Evolutionary conservation across 2,329 filamentous ascomycete genomes (phyloP).

Genomic region (Mariannaea elegans): DNA sequence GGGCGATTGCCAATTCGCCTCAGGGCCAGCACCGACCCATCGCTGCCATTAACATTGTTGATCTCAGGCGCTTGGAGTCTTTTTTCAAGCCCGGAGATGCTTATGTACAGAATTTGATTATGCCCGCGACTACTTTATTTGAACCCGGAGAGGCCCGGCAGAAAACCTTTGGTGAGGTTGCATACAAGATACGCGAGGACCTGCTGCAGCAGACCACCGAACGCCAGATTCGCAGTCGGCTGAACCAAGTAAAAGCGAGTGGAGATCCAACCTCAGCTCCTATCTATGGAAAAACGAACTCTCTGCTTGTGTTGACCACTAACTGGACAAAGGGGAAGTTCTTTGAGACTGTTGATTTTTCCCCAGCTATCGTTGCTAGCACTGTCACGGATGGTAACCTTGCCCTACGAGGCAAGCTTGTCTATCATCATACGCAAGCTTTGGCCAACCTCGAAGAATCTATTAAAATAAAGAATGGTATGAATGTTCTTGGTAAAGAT

Average conservation of each 20-base stretch:
- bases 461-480: slow-evolving; percentile 23
- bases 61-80: slow-evolving; percentile 38
- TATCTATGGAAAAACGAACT: slow-evolving; percentile 44
- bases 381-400: too few species aligned
- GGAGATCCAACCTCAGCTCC: slow-evolving; percentile 31
- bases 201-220: slow-evolving; percentile 47
- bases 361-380: slow-evolving; percentile 40
- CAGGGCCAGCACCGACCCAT: slow-evolving; percentile 34
- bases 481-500: slow-evolving; percentile 42
- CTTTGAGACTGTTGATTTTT: slow-evolving; percentile 49
- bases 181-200: slow-evolving; percentile 42
- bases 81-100: slow-evolving; percentile 26
- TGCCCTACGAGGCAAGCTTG: slow-evolving; percentile 12
- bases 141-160: slow-evolving; percentile 32
- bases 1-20: too few species aligned
- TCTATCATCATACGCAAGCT: slow-evolving; percentile 23
- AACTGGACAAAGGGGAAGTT: slow-evolving; percentile 52
- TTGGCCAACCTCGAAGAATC: too few species aligned
- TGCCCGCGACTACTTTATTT: slow-evolving; percentile 32
- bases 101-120: slow-evolving; percentile 41
- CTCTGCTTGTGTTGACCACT: slow-evolving; percentile 46
- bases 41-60: slow-evolving; percentile 37
- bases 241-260: slow-evolving; percentile 31
- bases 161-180: slow-evolving; percentile 41
- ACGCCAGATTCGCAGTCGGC: slow-evolving; percentile 43